Base-by-base conservation (phyloP, 1,284 basidiomycete genomes). In the Sporisorium sorghi region DNA sequence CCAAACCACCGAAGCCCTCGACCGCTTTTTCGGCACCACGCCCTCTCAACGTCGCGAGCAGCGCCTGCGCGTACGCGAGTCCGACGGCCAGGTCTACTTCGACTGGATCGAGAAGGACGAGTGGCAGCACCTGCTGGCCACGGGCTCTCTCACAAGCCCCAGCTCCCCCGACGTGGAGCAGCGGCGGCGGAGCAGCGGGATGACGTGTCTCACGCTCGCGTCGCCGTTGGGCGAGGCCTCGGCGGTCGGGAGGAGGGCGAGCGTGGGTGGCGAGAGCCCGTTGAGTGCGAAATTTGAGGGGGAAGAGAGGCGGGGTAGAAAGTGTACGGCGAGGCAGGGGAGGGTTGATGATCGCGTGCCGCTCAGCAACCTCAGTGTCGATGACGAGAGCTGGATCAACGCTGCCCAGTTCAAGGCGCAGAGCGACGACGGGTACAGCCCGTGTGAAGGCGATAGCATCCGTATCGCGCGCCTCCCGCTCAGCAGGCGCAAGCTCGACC, bases 1-100 rank as follows among this genome's bases (percentile, higher is more conserved):
- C 32, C 67, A 76, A 26, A 76, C 67, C 24, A 60, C 69, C 33
- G 76, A 76, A 48, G 63, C 76, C 23, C 49, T 78, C 40, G 76
- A 78, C 17, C 54, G 59, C 2, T 69, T 78, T 44, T 78, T 78
- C 48, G 76, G 76, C n/a, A 58, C 51, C 33, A 76, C 73, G 4
- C 4, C 58, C 10, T 47, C 51, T 3, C 73, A 76, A 28, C 53
- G 66, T n/a, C 65, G 75, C 17, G 59, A 74, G 30, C 64, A 66
- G 17, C 66, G 58, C 4, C 46, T 78, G 7, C 65, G 76, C 3
- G 58, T 64, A 3, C 71, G 67, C 44, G 70, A 73, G 15, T 43
- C 63, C 30, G 71, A 78, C 33, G 76, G 76, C 9, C 55, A 51
- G 17, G 55, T 71, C 5, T 78, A 58, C 51, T 78, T 59, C 32